Conservation (phyloP, 805 yeast genomes). For the Barnettozyma salicaria region DNA sequence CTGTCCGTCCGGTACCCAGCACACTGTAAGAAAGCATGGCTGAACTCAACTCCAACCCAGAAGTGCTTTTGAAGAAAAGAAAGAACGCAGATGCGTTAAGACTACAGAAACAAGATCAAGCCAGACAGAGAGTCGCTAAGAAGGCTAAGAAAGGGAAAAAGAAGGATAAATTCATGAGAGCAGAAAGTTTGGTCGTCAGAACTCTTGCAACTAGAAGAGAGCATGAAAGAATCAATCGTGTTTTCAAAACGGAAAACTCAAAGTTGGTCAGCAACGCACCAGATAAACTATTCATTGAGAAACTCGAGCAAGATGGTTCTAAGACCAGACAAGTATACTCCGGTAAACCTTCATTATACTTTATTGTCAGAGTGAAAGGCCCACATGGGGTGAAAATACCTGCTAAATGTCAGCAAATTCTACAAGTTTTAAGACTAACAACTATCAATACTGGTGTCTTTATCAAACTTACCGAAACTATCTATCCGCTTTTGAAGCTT, state of each 20-base stretch:
- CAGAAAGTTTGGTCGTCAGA: conserved; percentile 66
- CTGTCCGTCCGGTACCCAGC: neutral
- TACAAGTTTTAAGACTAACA: conserved; percentile 54
- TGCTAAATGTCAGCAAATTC: conserved; percentile 51
- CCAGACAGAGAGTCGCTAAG: conserved; percentile 43
- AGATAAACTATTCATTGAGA: conserved; percentile 29
- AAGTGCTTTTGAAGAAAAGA: conserved; percentile 69
- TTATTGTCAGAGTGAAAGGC: conserved; percentile 63
- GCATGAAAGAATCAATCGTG: conserved; percentile 57
- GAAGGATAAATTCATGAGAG: conserved; percentile 54
- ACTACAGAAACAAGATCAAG: conserved; percentile 65
- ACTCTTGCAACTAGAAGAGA: conserved; percentile 63
- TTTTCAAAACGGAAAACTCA: conserved; percentile 45
- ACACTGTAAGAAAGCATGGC: conserved; percentile 15
- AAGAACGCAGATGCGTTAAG: conserved; percentile 71
- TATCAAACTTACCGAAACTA: conserved; percentile 53
- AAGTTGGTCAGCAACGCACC: conserved; percentile 27
- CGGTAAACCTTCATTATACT: conserved; percentile 46
- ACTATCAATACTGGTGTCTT: conserved; percentile 66
- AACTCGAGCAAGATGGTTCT: conserved; percentile 28
- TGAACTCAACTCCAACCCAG: conserved; percentile 63
- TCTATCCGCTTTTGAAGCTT: conserved; percentile 57
- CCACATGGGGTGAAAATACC: conserved; percentile 64
- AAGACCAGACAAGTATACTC: conserved; percentile 33
- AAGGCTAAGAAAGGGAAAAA: conserved; percentile 37